Conservation (phyloP, 306 rosid species). For the Castanea crenata region DNA sequence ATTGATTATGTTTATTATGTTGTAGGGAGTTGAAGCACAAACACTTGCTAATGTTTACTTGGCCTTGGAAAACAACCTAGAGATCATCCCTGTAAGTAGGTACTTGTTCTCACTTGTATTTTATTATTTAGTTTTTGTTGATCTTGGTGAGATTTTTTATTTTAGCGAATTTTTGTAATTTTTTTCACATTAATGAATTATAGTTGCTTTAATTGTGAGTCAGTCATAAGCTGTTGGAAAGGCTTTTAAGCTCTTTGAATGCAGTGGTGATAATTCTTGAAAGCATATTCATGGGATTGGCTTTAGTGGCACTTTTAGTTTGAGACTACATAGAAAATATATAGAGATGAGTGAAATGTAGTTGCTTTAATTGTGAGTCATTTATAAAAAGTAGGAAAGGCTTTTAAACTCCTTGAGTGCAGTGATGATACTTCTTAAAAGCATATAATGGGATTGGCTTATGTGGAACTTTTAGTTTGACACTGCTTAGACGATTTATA, state of each 20-base stretch:
- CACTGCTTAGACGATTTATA: too few relatives aligned
- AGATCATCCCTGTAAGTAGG: slow-evolving; percentile 77
- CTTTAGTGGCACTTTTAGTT: neutral
- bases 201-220: neutral
- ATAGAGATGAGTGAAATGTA: neutral
- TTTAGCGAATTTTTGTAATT: neutral
- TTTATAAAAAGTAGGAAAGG: too few relatives aligned
- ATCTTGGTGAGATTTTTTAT: neutral
- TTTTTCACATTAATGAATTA: neutral
- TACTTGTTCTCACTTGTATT: neutral
- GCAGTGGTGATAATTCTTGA: neutral
- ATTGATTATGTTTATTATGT: slow-evolving; percentile 15
- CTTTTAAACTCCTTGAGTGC: too few relatives aligned
- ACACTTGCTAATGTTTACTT: slow-evolving; percentile 91
- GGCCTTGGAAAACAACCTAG: slow-evolving; percentile 85
- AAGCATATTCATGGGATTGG: neutral
- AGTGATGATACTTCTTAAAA: too few relatives aligned
- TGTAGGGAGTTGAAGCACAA: slow-evolving; percentile 93
- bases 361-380: too few relatives aligned
- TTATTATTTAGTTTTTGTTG: neutral
- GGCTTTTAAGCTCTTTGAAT: neutral
- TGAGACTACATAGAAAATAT: neutral
- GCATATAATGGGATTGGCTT: too few relatives aligned
- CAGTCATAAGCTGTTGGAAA: neutral
- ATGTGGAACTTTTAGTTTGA: too few relatives aligned